Conservation (phyloP, 495 filamentous ascomycete genomes). For the Aspergillus indologenus region DNA sequence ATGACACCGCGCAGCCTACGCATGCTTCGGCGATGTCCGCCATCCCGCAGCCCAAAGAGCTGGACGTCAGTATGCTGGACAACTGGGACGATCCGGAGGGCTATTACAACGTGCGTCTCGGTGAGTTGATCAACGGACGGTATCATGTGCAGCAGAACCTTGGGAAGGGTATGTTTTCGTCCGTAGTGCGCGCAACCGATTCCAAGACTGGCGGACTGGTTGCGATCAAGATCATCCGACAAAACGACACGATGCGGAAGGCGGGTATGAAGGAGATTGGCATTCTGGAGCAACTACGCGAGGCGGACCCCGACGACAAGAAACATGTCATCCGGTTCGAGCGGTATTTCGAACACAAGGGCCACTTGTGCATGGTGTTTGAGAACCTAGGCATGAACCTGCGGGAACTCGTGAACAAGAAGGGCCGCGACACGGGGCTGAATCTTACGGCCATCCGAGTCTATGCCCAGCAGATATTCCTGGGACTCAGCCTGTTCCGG, state of each 20-base stretch:
- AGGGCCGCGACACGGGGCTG: constrained; percentile 89
- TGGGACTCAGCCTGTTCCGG: constrained; percentile 77
- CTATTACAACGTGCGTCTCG: constrained; percentile 88
- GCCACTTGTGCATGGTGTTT: constrained; percentile 93
- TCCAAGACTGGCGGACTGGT: constrained; percentile 66
- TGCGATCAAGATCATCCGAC: constrained; percentile 91
- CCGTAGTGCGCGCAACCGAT: constrained; percentile 89
- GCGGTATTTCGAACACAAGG: constrained; percentile 87
- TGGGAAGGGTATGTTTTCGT: constrained; percentile 95
- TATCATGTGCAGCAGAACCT: constrained; percentile 84
- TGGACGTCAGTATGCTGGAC: constrained; percentile 81
- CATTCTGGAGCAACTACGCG: constrained; percentile 78
- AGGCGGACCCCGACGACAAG: constrained; percentile 83
- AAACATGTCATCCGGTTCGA: constrained; percentile 89
- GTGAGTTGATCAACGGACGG: constrained; percentile 81
- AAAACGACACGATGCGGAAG: constrained; percentile 90
- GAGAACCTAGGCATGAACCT: constrained; percentile 92
- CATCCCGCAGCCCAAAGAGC: constrained; percentile 58
- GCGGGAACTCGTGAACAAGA: constrained; percentile 93
- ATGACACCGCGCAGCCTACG: constrained; percentile 40
- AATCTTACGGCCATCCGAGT: constrained; percentile 79
- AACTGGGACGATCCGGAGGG: constrained; percentile 92
- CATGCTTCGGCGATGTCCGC: constrained; percentile 45
- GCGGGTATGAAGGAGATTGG: constrained; percentile 93
- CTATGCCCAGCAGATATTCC: constrained; percentile 93